Percentiles rank a stretch among this genome's conserved stretches.
phyloP scores from a whole-genome alignment of 2,329 filamentous ascomycete species.

The Cytospora schulzeri region DNA sequence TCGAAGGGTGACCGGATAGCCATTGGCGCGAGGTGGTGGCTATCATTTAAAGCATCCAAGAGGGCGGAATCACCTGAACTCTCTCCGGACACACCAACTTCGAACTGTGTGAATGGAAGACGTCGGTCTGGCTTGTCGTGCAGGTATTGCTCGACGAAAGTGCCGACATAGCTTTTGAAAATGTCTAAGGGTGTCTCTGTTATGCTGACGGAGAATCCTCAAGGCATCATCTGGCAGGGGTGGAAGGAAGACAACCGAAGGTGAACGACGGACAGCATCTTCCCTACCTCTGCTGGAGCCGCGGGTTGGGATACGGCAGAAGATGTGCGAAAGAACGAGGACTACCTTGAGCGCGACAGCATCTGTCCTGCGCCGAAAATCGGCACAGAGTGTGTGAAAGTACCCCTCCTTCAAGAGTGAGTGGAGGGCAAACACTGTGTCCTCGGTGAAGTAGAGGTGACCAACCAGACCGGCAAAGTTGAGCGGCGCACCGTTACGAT shows the following conservation, averaged over 20 bases:
- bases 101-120: conserved; percentile 61
- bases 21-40: conserved; percentile 40
- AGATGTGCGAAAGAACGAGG: conserved; percentile 71
- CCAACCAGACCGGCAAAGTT: conserved; percentile 73
- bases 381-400: conserved; percentile 62
- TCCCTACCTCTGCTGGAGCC: conserved; percentile 48
- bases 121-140: conserved; percentile 49
- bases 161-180: conserved; percentile 69
- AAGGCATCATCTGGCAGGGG: conserved; percentile 60
- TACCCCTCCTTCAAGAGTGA: conserved; percentile 71
- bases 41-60: conserved; percentile 26
- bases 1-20: conserved; percentile 68
- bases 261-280: conserved; percentile 55
- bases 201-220: conserved; percentile 61
- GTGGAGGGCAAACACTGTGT: conserved; percentile 76
- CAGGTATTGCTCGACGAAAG: conserved; percentile 68
- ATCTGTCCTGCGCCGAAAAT: conserved; percentile 53
- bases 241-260: conserved; percentile 68
- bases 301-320: conserved; percentile 59
- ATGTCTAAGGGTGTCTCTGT: conserved; percentile 65
- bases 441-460: conserved; percentile 77
- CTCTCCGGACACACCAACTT: conserved; percentile 41
- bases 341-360: conserved; percentile 61
- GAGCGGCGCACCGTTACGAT: conserved; percentile 60
- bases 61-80: conserved; percentile 6